phyloP scores from a whole-genome alignment of 1,284 basidiomycete genomes.

The Golubevia sp. region DNA sequence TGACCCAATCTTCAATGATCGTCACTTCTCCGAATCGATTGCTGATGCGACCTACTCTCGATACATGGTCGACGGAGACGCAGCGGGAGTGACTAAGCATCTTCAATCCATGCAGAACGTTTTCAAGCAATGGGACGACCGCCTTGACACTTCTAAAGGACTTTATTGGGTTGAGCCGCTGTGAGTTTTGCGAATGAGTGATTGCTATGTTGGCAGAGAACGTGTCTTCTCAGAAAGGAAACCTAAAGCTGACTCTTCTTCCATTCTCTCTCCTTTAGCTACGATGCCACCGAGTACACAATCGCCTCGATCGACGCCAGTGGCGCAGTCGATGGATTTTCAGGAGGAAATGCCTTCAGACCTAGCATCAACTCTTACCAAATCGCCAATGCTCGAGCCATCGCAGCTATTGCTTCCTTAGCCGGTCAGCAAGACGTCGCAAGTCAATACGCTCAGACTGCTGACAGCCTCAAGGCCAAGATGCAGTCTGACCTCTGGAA shows the following conservation, averaged over 20 bases:
- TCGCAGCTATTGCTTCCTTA: constrained; percentile 4
- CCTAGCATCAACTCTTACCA: constrained; percentile 13
- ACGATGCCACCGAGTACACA: constrained; percentile 13
- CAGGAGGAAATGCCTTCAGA: constrained; percentile 13
- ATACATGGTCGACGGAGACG: constrained; percentile 8
- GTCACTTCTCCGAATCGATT: constrained; percentile 10
- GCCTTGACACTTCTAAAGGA: constrained; percentile 9
- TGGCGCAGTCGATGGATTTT: constrained; percentile 44
- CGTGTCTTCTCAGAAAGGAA: not conserved
- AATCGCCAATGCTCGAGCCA: constrained; percentile 5
- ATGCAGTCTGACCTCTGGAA: constrained; percentile 11
- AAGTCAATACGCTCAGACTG: not conserved
- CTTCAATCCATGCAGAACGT: constrained; percentile 5
- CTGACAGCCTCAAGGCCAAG: constrained; percentile 4
- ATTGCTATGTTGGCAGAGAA: not conserved
- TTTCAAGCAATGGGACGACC: constrained; percentile 7
- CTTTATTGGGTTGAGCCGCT: constrained; percentile 10
- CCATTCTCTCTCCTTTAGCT: not conserved
- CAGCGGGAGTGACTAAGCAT: not conserved
- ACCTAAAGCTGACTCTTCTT: not conserved
- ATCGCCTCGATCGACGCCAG: constrained; percentile 12
- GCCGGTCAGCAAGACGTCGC: constrained; percentile 1
- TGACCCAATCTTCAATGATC: constrained; percentile 6
- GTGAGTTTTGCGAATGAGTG: not conserved
- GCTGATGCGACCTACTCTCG: constrained; percentile 4